phyloP scores from a whole-genome alignment of 139 green algal genomes.

The Closterium sp. region DNA sequence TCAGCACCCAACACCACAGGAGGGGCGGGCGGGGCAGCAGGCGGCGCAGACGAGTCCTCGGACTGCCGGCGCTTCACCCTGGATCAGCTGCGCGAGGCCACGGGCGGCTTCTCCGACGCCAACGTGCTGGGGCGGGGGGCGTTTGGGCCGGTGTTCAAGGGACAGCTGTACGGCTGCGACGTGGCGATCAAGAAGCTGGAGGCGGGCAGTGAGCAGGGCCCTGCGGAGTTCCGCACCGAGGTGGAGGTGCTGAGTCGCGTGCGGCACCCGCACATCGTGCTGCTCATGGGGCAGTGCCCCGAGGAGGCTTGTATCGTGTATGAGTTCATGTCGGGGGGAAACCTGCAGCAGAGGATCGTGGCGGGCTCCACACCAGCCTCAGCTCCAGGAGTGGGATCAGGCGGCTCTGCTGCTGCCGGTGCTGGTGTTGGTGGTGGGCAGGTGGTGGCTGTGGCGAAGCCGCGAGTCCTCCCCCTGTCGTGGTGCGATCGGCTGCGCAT shows the following conservation, averaged over 20 bases:
- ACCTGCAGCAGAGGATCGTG: constrained; percentile 51
- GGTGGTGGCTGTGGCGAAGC: not conserved
- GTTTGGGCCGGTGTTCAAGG: constrained; percentile 6
- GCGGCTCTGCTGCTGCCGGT: not conserved
- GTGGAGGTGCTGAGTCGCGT: constrained; percentile 54
- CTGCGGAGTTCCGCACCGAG: constrained; percentile 19
- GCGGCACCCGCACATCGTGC: constrained; percentile 64
- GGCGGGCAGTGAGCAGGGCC: not conserved
- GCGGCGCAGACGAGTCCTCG: not conserved
- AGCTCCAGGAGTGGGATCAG: not conserved
- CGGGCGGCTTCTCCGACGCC: not conserved
- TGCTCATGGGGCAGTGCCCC: constrained; percentile 60
- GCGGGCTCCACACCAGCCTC: not conserved
- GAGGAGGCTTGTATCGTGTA: constrained; percentile 60
- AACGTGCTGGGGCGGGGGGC: constrained; percentile 9
- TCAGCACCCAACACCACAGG: not conserved
- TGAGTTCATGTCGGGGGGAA: constrained; percentile 56
- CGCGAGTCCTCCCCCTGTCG: not conserved
- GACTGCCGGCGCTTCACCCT: constrained; percentile 14
- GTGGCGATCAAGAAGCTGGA: constrained; percentile 14
- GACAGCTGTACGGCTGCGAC: not conserved
- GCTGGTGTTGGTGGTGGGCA: not conserved
- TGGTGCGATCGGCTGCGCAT: constrained; percentile 13
- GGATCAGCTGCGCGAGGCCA: not conserved
- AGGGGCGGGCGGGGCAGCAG: not conserved